These are phyloP conservation scores for Eimeria tenella DNA, from an alignment of 169 alveolate genomes.

Conservation along the genomic window DNA sequence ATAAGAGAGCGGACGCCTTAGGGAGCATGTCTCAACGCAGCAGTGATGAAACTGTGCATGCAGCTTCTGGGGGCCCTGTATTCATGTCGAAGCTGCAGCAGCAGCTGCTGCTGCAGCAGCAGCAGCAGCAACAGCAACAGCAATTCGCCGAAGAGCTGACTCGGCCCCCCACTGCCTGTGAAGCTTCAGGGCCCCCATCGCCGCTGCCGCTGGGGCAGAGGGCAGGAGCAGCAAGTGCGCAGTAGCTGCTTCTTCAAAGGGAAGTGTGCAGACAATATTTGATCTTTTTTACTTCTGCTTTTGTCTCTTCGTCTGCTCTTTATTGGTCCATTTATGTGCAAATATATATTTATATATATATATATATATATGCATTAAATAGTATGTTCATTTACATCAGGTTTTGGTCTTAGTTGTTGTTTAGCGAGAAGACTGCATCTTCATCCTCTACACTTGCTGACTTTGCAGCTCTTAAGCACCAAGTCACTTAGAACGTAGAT, in stretches of 20 bases:
- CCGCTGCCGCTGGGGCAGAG: slow-evolving; percentile 5
- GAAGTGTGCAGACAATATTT: not conserved
- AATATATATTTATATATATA: not conserved
- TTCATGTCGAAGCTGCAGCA: slow-evolving; percentile 35
- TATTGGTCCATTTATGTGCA: too few relatives aligned
- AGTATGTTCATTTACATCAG: not conserved
- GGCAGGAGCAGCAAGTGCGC: slow-evolving; percentile 4
- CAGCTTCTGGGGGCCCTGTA: not conserved
- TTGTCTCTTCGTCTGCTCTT: not conserved
- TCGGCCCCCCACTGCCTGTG: slow-evolving; percentile 28
- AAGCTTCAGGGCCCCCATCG: slow-evolving; percentile 34
- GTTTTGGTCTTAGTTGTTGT: too few relatives aligned
- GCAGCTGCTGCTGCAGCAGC: slow-evolving; percentile 43
- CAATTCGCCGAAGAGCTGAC: slow-evolving; percentile 21
- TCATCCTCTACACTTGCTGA: too few relatives aligned
- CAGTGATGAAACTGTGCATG: not conserved
- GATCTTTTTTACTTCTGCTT: not conserved
- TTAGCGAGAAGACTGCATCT: too few relatives aligned
- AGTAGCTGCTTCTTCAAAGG: not conserved
- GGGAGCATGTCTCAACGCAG: not conserved
- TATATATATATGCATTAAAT: too few relatives aligned
- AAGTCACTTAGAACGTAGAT: too few relatives aligned
- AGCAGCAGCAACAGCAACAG: slow-evolving; percentile 47
- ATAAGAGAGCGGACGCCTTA: not conserved
- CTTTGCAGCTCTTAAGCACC: too few relatives aligned